These are phyloP conservation scores for Dictyostelium citrinum DNA, from an alignment of 78 protist species.

Conservation along the genomic window DNA sequence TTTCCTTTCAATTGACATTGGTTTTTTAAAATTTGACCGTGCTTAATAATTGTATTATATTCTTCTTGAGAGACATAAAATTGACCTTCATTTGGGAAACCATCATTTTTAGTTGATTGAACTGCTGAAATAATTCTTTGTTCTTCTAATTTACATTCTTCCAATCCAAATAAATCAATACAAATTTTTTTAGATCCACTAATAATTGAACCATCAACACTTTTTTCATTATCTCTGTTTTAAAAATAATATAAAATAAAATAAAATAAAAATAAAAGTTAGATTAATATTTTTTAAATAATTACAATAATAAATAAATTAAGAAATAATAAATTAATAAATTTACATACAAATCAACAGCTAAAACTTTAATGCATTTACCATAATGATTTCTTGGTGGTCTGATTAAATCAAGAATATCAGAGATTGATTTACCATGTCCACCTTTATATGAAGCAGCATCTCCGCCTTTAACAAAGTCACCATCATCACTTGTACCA, in stretches of 20 bases:
- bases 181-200: conserved; percentile 18
- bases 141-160: conserved; percentile 28
- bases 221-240: not conserved
- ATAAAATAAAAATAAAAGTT: not conserved
- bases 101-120: conserved; percentile 28
- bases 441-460: not conserved
- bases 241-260: not conserved
- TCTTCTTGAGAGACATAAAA: not conserved
- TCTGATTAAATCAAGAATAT: not conserved
- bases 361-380: not conserved
- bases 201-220: not conserved
- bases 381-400: not conserved
- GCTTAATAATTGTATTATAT: not conserved
- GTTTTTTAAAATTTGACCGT: not conserved
- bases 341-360: not conserved
- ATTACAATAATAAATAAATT: no score
- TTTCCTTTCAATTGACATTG: conserved; percentile 22
- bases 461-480: not conserved
- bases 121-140: not conserved
- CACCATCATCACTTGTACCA: not conserved
- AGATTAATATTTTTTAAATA: no score
- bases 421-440: not conserved
- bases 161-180: not conserved
- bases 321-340: not conserved
- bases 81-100: not conserved